Base-by-base conservation (phyloP, 805 yeast genomes). In the Metschnikowia koreensis region DNA sequence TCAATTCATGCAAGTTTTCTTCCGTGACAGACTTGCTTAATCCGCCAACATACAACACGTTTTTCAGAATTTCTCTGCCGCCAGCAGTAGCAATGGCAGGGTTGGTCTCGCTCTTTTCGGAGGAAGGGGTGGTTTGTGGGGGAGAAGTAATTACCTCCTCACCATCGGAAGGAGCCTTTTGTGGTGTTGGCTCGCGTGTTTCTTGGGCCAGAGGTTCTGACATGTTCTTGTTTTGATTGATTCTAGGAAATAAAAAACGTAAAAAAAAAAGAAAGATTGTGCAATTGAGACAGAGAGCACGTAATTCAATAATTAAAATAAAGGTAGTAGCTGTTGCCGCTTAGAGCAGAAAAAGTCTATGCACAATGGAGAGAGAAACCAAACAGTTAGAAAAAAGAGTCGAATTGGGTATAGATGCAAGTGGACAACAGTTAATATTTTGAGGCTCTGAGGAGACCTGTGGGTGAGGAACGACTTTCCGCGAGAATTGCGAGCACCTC, bases 11-110 rank as follows among this genome's bases (percentile, higher is more conserved):
- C 50, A 89, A 66, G 51, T 75, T 64, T 15, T 81, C 86, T 57
- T 88, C 96, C 22, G 82, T 71, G 40, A 88, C 83, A 1, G 83
- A 66, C 56, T 81, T 82, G 61, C 80, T 86, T 48, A 90, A 70
- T 11, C 86, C 84, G 43, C 96, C 93, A 41, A 90, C 93, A 64
- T 91, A 86, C 42, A 89, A 69, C 52, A 87, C 86, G 51, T 81
- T 84, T 51, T 81, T 80, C 36, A 91, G 84, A 7, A 86, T 78
- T 62, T 87, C 93, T 60, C 96, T 81, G 33, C 96, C 96, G 48
- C 96, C 96, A 50, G 83, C 82, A 17, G 80, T 67, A 13, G 93
- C 94, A 55, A 81, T 76, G n/a, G 92, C 92, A 8, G 86, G 86
- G 40, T 48, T 53, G 34, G 46, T 39, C 10, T 54, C 57, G 12